Percentiles rank a stretch among this genome's conserved stretches.
Evolutionary conservation across 139 green algal species (phyloP).

Genomic region (Microglena sp.): DNA sequence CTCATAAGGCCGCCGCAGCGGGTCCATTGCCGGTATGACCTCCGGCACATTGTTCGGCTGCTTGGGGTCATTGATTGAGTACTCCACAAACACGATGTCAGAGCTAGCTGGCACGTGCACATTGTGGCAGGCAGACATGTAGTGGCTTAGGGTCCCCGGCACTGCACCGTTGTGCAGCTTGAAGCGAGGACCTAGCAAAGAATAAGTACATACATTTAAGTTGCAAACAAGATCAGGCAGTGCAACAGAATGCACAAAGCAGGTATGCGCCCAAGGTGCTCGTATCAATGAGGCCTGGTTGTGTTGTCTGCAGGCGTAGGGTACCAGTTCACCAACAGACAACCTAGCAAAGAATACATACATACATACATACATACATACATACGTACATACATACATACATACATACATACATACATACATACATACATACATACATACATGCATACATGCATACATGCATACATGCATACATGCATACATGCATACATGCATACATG

Average conservation of each 20-base stretch:
- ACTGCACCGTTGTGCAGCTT: constrained; percentile 7
- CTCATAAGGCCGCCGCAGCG: constrained; percentile 21
- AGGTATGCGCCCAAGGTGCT: neutral
- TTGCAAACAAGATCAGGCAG: neutral
- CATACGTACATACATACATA: neutral
- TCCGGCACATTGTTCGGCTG: constrained; percentile 6
- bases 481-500: neutral
- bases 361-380: neutral
- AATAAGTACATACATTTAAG: too few species aligned
- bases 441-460: neutral
- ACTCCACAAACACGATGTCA: constrained; percentile 27
- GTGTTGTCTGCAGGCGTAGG: constrained; percentile 6
- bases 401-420: neutral
- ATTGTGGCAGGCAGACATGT: constrained; percentile 22
- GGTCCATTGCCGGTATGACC: neutral
- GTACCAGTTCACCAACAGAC: neutral
- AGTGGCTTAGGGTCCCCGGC: constrained; percentile 17
- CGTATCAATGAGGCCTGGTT: constrained; percentile 15
- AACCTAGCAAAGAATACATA: constrained; percentile 4
- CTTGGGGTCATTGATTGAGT: too few species aligned
- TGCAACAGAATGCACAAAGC: neutral
- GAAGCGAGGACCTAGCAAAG: neutral
- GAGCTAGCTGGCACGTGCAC: constrained; percentile 10
- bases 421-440: neutral
- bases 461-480: neutral